Evolutionary conservation across 2,329 filamentous ascomycete genomes (phyloP).

Genomic region (Magnaporthales sp.): DNA sequence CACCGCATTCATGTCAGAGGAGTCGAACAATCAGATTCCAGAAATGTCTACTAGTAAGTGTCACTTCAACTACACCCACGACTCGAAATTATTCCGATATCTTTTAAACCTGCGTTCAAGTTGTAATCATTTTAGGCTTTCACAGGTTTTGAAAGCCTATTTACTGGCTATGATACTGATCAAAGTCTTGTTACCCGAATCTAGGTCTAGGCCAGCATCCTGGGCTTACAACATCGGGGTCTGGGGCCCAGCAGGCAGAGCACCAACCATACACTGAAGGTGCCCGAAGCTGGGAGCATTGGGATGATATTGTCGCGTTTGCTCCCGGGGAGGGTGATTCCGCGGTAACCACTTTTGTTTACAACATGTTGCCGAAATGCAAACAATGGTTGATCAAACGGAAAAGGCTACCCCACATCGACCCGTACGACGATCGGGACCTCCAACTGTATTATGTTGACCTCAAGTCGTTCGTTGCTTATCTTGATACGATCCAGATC

Average conservation of each 20-base stretch:
- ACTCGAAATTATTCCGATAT: no score
- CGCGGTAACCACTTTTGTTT: background rate
- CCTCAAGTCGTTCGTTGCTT: slow-evolving; percentile 3
- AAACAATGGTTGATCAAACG: background rate
- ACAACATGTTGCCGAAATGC: background rate
- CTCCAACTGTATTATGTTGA: background rate
- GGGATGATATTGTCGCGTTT: slow-evolving; percentile 2
- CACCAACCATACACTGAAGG: background rate
- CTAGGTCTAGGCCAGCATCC: background rate
- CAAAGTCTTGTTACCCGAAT: background rate
- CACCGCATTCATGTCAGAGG: background rate
- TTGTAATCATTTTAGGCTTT: no score
- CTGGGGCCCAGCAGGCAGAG: background rate
- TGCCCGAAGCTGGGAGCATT: slow-evolving; percentile 1
- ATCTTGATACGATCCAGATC: background rate
- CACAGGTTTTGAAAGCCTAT: no score
- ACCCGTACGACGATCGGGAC: background rate
- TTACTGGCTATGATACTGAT: no score
- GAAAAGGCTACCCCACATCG: background rate
- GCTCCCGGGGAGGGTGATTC: background rate
- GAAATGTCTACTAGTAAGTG: background rate
- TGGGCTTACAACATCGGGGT: no score
- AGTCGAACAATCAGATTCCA: background rate
- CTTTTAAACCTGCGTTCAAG: no score
- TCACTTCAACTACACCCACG: background rate